Evolutionary conservation across 352 stramenopile genomes (phyloP), one percentile per base, ranked within the genome.

Genomic region (Globisporangium acanthophoron): DNA sequence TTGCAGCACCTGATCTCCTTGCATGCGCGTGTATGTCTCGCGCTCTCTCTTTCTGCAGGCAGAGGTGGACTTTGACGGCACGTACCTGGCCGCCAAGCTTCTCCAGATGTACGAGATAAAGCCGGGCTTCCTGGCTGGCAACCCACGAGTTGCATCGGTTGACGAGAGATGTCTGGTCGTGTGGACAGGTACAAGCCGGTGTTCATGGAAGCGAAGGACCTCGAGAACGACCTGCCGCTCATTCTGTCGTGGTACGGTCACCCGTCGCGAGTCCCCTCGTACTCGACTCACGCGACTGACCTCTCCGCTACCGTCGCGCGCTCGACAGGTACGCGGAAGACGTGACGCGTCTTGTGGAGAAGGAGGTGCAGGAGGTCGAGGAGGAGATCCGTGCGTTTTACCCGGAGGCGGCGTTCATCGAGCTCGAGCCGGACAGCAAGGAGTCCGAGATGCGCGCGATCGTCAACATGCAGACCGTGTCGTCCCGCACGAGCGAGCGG

Each of bases 41-140:
- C 29, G n/a, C 54, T 39, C 40, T 51, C 5, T 54, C n/a, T 65
- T 16, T 64, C 31, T 59, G 16, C 47, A 94, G 85, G 97, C 96
- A 21, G 96, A 99, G 74, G 90, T 99, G 6, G 97, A 99, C 73
- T 99, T 99, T 78, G 97, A 99, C 64, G 97, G 96, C 54, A 99
- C 96, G 43, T 99, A 97, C 68, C 65, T 99, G 44, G 96, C 96
- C 16, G 97, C 97, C 9, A 92, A 97, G 59, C 79, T 99, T 7
- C 71, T 94, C 7, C 80, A 89, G 74, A 95, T 90, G 78, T 91
- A 76, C 56, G 69, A 27, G 31, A 35, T 35, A 7, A 35, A 35
- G 31, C n/a, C n/a, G n/a, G n/a, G n/a, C n/a, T n/a, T n/a, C n/a
- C 31, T 35, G 31, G 31, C 7, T 35, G 31, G 7, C 7, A 35